Evolutionary conservation across 2,329 filamentous ascomycete species (phyloP).

Genomic region (Fusarium mexicanum): DNA sequence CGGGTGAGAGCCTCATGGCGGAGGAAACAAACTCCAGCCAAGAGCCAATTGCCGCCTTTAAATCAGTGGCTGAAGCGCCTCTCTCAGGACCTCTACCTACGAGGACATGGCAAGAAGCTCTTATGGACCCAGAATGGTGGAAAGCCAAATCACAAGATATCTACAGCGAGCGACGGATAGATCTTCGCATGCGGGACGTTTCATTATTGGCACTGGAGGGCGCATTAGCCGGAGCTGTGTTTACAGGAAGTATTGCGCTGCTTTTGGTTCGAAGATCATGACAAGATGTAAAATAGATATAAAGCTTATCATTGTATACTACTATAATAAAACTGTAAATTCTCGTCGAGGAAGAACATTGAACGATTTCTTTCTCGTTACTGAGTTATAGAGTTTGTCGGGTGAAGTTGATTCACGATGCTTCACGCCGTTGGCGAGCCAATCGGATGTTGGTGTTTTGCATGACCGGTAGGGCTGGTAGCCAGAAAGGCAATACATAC

Average conservation of each 20-base stretch:
- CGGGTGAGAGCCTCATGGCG: neutral
- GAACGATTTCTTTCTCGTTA: neutral
- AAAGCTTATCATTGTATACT: constrained; percentile 33
- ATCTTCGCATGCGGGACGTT: constrained; percentile 73
- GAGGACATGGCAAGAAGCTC: constrained; percentile 54
- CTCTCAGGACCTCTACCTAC: neutral
- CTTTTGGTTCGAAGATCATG: constrained; percentile 53
- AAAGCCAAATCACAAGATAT: constrained; percentile 64
- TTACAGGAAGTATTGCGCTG: constrained; percentile 65
- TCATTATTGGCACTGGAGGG: constrained; percentile 76
- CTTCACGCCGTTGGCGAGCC: neutral
- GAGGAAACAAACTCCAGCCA: constrained; percentile 1
- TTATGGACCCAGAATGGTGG: constrained; percentile 57
- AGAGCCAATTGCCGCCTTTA: neutral
- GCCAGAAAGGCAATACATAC: constrained; percentile 7
- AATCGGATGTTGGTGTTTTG: constrained; percentile 22
- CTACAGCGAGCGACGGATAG: constrained; percentile 71
- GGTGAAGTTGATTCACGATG: constrained; percentile 8
- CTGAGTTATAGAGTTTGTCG: neutral
- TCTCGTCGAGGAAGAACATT: neutral
- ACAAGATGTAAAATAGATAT: constrained; percentile 30
- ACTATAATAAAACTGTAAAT: constrained; percentile 19
- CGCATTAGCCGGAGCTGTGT: constrained; percentile 70
- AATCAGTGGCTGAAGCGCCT: constrained; percentile 12
- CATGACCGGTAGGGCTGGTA: constrained; percentile 33